phyloP scores from a whole-genome alignment of 1,139 yeast species.

The Yamadazyma aaseri region DNA sequence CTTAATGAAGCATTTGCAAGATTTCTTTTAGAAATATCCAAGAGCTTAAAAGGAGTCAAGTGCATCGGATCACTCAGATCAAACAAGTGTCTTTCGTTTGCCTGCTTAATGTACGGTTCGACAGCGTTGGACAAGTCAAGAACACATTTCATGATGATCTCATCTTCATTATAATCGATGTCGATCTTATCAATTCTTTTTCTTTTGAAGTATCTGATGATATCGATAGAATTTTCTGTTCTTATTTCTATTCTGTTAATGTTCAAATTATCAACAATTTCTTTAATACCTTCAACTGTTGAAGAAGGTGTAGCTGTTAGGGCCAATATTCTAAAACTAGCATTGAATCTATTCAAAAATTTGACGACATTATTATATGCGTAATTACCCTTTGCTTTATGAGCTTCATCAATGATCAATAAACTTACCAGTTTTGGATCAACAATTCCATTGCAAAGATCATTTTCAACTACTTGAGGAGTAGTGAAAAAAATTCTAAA shows the following conservation, averaged over 20 bases:
- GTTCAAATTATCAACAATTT: slow-evolving; percentile 66
- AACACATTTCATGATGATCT: slow-evolving; percentile 46
- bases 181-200: slow-evolving; percentile 61
- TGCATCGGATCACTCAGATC: slow-evolving; percentile 62
- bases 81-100: slow-evolving; percentile 62
- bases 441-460: slow-evolving; percentile 68
- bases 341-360: slow-evolving; percentile 60
- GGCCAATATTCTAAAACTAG: slow-evolving; percentile 73
- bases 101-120: slow-evolving; percentile 60
- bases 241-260: slow-evolving; percentile 82
- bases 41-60: slow-evolving; percentile 69
- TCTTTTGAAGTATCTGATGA: slow-evolving; percentile 73
- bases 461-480: slow-evolving; percentile 95
- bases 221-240: slow-evolving; percentile 82
- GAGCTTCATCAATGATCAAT: slow-evolving; percentile 93
- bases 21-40: slow-evolving; percentile 65
- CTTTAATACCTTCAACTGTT: slow-evolving; percentile 84
- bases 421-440: slow-evolving; percentile 75
- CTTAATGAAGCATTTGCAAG: slow-evolving; percentile 51
- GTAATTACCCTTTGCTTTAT: slow-evolving; percentile 85
- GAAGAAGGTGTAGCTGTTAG: slow-evolving; percentile 96
- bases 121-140: slow-evolving; percentile 51
- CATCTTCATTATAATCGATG: slow-evolving; percentile 55
- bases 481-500: slow-evolving; percentile 89
- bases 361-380: slow-evolving; percentile 82